Base-by-base conservation (phyloP, 768 basidiomycete genomes). In the Suillus tomentosus region DNA sequence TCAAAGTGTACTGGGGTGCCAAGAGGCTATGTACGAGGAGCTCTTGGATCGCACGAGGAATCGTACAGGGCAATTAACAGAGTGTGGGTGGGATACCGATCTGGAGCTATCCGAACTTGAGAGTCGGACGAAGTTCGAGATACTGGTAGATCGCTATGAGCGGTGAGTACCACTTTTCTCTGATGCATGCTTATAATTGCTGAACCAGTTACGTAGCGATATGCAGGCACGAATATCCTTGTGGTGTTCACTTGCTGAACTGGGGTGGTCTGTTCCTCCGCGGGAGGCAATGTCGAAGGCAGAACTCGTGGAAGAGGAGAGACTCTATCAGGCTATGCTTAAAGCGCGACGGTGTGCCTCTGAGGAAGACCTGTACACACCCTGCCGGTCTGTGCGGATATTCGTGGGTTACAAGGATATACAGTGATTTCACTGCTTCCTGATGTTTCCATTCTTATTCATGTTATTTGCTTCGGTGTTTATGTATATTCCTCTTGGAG, bases 11-110 rank as follows among this genome's bases (percentile, higher is more conserved):
- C 72, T 89, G 14, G 87, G 86, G 14, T 88, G 87, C 67, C 84
- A 87, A 72, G 89, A 90, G 70, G 84, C 87, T 36, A 89, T 91
- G 87, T 91, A 89, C 88, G 89, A 90, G 65, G 88, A 89, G 62
- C 79, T 91, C 57, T 82, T 83, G 67, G 84, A 87, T 65, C 81
- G 84, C 65, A 80, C 88, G 73, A 79, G 85, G 59, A 88, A 88
- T 68, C 78, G 82, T 61, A 82, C 79, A 54, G 78, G 80, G 7
- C 82, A 85, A 64, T 74, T 90, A 34, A 72, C 76, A 62, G 81
- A 80, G 17, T 81, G 85, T 69, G 89, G 89, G n/a, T 91, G 89
- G 89, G 87, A 89, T 39, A 86, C 83, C 66, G 87, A 88, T 64
- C 82, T 85, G 60, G 86, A 89, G 67, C 74, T 87, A 54, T 84